Base-by-base conservation (phyloP, 2,329 filamentous ascomycete genomes). In the Mollisia scopiformis region DNA sequence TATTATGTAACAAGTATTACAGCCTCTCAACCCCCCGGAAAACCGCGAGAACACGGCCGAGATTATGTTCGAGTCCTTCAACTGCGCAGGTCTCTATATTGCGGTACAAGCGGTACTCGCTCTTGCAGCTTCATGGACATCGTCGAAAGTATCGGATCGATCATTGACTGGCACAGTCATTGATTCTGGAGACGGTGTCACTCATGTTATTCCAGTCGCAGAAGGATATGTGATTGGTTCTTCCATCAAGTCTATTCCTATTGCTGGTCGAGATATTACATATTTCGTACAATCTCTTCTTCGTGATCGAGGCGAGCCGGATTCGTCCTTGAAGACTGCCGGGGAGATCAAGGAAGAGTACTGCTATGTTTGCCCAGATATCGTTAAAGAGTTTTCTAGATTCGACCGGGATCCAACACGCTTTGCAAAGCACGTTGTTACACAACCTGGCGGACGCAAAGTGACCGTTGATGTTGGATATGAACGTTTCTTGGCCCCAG, bases 21-120 rank as follows among this genome's bases (percentile, higher is more conserved):
- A 97, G 91, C 95, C 95, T 66, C 84, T 99, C 74, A 99, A 99
- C 78, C 95, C 95, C 35, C 95, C 95, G 28, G 95, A 99, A 80
- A 98, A 99, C 79, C 93, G 95, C 74, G 95, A 99, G 79, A 97
- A 97, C 76, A 98, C 95, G 27, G 95, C 95, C 77, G 95, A 99
- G 77, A 99, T 99, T 79, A 97, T 99, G 87, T 99, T 99, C 80
- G 95, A 99, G 76, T 98, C 95, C 3, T 99, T 99, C 84, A 99
- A 99, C 81, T 98, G 95, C 77, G 94, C 95, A 61, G 95, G 95
- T 79, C 88, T 99, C 67, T 99, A 99, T 79, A 99, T 99, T 75
- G 95, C 95, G 50, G 95, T 99, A 14, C 95, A 99, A 79, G 95
- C 95, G 31, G 95, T 99, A 23, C 88, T 99, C 58, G 95, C 96